Conservation (phyloP, 106 monocot genomes). For the Apostasia shenzhenica region DNA sequence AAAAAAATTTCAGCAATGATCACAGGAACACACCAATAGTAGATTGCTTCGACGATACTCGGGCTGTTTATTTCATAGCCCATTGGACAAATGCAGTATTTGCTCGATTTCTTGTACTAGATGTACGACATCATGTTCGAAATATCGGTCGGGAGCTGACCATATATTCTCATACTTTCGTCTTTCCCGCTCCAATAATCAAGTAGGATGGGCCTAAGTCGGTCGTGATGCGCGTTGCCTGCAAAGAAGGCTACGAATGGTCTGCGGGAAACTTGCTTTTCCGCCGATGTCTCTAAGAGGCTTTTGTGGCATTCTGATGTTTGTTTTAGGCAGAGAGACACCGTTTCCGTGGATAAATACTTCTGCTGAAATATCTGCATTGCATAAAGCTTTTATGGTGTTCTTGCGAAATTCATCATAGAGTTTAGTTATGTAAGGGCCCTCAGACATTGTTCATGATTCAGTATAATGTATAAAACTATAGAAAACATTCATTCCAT, state of each 20-base stretch:
- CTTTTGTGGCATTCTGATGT: conserved; percentile 36
- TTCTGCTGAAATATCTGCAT: conserved; percentile 71
- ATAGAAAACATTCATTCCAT: too few species aligned
- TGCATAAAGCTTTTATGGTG: conserved; percentile 81
- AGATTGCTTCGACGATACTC: conserved; percentile 77
- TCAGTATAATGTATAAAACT: too few species aligned
- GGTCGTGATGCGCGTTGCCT: conserved; percentile 70
- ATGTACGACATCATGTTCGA: conserved; percentile 41
- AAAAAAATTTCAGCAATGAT: conserved; percentile 74
- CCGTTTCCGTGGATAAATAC: conserved; percentile 64
- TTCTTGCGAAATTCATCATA: conserved; percentile 62
- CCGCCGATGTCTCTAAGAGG: conserved; percentile 61
- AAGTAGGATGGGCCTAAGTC: conserved; percentile 60
- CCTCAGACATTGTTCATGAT: conserved; percentile 20
- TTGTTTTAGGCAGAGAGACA: conserved; percentile 94
- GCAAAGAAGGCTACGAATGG: conserved; percentile 74
- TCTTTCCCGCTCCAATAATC: conserved; percentile 42
- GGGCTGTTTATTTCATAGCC: conserved; percentile 89
- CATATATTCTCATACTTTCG: conserved; percentile 50
- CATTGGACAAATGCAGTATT: conserved; percentile 77
- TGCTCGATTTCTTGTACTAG: conserved; percentile 75
- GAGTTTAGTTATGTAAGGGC: conserved; percentile 61
- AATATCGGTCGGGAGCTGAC: conserved; percentile 30
- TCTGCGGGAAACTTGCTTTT: conserved; percentile 43
- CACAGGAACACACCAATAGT: conserved; percentile 80